Percentiles rank a stretch among this genome's conserved stretches.
Evolutionary conservation across 2,329 filamentous ascomycete species (phyloP).

Genomic region (Alternaria atra): DNA sequence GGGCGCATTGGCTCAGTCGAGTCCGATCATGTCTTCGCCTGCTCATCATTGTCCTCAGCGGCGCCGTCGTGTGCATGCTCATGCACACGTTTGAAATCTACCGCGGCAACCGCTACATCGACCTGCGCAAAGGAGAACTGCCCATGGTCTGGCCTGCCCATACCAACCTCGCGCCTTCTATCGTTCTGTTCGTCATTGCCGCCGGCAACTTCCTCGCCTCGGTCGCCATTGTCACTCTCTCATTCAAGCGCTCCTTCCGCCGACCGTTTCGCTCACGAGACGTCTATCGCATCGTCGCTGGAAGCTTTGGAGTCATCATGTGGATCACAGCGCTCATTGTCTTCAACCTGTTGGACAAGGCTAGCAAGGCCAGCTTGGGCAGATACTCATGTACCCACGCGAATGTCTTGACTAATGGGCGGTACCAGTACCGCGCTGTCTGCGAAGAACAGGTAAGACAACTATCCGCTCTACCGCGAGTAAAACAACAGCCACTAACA

Average conservation of each 20-base stretch:
- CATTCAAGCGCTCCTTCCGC: conserved; percentile 46
- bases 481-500: conserved; percentile 24
- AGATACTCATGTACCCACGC: conserved; percentile 48
- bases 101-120: conserved; percentile 46
- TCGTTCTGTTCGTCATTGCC: conserved; percentile 46
- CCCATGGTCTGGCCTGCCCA: conserved; percentile 51
- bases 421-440: conserved; percentile 49
- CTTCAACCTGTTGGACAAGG: conserved; percentile 46
- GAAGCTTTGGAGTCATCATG: conserved; percentile 46
- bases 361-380: conserved; percentile 49
- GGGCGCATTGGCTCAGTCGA: conserved; percentile 48
- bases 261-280: conserved; percentile 47
- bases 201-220: conserved; percentile 47
- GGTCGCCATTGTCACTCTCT: conserved; percentile 43
- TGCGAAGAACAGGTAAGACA: conserved; percentile 48
- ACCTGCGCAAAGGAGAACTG: conserved; percentile 48
- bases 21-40: conserved; percentile 49
- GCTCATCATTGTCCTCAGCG: conserved; percentile 49
- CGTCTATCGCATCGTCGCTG: conserved; percentile 46
- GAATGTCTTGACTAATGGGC: conserved; percentile 46
- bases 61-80: conserved; percentile 47
- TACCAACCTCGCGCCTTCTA: conserved; percentile 49
- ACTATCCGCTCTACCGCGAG: not conserved
- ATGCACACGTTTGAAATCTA: conserved; percentile 50
- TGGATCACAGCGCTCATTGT: conserved; percentile 45